Conservation (phyloP, 208 protist genomes). For the Leishmania turanica region DNA sequence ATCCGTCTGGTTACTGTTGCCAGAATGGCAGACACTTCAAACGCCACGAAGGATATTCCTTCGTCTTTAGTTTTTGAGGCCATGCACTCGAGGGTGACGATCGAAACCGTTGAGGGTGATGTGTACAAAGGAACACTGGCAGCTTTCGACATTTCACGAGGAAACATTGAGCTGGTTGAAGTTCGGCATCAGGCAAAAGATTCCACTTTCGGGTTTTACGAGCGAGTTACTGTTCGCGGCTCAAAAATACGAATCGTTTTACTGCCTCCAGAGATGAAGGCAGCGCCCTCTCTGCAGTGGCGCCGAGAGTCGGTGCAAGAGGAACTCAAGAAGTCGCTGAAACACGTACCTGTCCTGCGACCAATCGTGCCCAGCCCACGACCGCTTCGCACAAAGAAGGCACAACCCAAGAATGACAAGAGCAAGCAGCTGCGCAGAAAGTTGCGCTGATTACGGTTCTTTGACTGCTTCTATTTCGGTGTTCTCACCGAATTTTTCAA, state of each 20-base stretch:
- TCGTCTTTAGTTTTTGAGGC: constrained; percentile 47
- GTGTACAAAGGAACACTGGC: constrained; percentile 55
- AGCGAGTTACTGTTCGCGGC: constrained; percentile 54
- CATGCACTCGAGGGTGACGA: constrained; percentile 39
- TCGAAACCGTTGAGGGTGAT: constrained; percentile 62
- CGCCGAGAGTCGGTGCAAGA: constrained; percentile 42
- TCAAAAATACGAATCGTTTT: constrained; percentile 53
- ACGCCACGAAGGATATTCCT: constrained; percentile 36
- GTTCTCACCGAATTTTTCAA: background rate
- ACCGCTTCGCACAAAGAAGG: constrained; percentile 18
- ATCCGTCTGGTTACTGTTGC: too few species aligned
- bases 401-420: constrained; percentile 17
- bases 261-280: constrained; percentile 61
- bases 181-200: constrained; percentile 54
- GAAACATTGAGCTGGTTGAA: constrained; percentile 69
- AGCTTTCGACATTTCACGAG: constrained; percentile 36
- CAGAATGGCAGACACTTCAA: constrained; percentile 3
- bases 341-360: constrained; percentile 7
- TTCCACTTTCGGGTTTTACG: constrained; percentile 56
- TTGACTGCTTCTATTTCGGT: background rate
- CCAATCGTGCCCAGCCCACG: background rate
- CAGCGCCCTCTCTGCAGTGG: constrained; percentile 61
- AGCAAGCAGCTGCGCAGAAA: constrained; percentile 30
- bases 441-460: constrained; percentile 13
- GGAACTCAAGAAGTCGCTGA: constrained; percentile 48